Evolutionary conservation across 192 early-diverging fungal species (phyloP).

Genomic region (Dimargaris cristalligena): DNA sequence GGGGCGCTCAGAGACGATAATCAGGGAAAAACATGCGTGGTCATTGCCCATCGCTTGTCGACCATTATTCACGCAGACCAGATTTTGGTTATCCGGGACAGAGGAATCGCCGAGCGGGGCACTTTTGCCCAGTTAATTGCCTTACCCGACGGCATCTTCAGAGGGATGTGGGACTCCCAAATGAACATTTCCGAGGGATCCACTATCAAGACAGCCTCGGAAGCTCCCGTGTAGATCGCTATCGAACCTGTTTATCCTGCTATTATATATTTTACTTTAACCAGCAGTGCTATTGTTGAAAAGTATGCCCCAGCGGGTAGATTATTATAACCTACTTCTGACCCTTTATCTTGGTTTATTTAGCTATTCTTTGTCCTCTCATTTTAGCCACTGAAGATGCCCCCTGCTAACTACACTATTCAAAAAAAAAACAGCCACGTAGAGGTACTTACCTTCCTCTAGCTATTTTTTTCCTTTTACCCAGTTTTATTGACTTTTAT

Average conservation of each 20-base stretch:
- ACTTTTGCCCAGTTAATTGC: conserved; percentile 59
- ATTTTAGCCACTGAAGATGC: too few relatives aligned
- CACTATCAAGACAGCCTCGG: background rate
- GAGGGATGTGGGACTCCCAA: background rate
- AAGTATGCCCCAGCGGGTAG: too few relatives aligned
- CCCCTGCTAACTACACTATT: too few relatives aligned
- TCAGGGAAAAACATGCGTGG: conserved; percentile 67
- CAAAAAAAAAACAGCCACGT: too few relatives aligned
- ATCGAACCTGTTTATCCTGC: background rate
- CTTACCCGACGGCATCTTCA: background rate
- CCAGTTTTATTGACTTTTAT: too few relatives aligned
- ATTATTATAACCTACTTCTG: too few relatives aligned
- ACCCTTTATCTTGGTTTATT: too few relatives aligned
- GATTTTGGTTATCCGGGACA: conserved; percentile 76
- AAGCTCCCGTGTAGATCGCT: background rate
- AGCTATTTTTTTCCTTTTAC: too few relatives aligned
- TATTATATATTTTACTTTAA: background rate
- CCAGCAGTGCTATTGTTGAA: too few relatives aligned
- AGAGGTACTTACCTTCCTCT: too few relatives aligned
- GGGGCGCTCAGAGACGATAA: conserved; percentile 53
- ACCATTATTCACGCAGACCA: conserved; percentile 73
- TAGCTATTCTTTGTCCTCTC: too few relatives aligned
- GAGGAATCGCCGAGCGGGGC: conserved; percentile 67
- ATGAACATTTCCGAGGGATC: background rate
- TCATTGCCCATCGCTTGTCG: conserved; percentile 69